Percentiles rank a stretch among this genome's conserved stretches.
phyloP scores from a whole-genome alignment of 148 eudicot genomes.

The Oxyria digyna region DNA sequence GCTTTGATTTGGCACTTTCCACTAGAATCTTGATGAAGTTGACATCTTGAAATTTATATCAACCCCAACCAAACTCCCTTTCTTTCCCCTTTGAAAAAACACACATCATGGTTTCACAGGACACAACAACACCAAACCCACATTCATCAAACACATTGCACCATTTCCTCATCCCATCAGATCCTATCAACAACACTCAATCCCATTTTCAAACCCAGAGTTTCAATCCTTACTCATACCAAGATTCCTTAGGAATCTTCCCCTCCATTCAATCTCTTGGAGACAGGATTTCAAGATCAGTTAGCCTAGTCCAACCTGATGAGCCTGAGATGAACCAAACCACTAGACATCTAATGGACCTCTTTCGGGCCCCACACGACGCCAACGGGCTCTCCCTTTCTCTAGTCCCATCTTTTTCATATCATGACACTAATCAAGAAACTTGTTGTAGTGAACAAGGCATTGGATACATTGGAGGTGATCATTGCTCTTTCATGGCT shows the following conservation, averaged over 20 bases:
- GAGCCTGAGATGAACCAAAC: conserved; percentile 32
- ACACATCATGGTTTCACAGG: conserved; percentile 55
- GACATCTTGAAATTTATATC: conserved; percentile 29
- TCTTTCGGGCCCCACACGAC: background rate
- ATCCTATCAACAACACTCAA: conserved; percentile 26
- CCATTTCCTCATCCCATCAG: conserved; percentile 49
- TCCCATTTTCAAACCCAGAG: conserved; percentile 43
- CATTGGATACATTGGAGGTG: conserved; percentile 8
- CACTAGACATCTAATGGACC: conserved; percentile 19
- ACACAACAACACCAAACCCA: conserved; percentile 37
- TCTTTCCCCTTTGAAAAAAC: background rate
- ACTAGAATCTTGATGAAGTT: conserved; percentile 20
- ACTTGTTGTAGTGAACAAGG: conserved; percentile 3
- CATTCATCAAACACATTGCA: conserved; percentile 42
- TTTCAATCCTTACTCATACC: conserved; percentile 32
- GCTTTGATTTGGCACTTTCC: conserved; percentile 21
- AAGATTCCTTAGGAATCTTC: conserved; percentile 19
- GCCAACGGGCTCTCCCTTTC: conserved; percentile 1
- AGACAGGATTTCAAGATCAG: conserved; percentile 44
- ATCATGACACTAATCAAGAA: conserved; percentile 15
- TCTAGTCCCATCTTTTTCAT: conserved; percentile 23
- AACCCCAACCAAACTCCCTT: too few relatives aligned
- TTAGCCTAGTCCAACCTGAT: conserved; percentile 29
- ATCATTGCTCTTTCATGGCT: conserved; percentile 21
- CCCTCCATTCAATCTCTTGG: conserved; percentile 34